phyloP scores from a whole-genome alignment of 1,284 basidiomycete genomes.

The Cryptococcus hybrid region DNA sequence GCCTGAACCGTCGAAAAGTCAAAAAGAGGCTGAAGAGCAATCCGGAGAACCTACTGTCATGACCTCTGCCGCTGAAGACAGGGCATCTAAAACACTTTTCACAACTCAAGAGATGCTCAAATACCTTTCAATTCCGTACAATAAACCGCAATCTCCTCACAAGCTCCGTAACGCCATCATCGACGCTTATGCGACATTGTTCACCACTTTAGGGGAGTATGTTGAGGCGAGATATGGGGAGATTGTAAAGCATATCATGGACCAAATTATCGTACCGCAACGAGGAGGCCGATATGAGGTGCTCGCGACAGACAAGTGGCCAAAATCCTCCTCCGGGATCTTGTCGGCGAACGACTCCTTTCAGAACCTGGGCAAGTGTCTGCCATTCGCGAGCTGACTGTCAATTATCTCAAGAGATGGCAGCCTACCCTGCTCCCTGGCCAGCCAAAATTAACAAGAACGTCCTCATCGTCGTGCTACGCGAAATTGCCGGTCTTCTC shows the following conservation, averaged over 20 bases:
- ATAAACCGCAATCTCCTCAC: conserved; percentile 65
- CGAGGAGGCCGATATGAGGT: conserved; percentile 66
- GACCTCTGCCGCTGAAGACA: conserved; percentile 56
- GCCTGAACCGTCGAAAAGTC: conserved; percentile 57
- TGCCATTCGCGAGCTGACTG: conserved; percentile 83
- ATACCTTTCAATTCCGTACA: conserved; percentile 75
- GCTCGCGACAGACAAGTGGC: conserved; percentile 72
- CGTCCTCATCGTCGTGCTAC: conserved; percentile 71
- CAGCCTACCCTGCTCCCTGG: conserved; percentile 82
- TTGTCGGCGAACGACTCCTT: conserved; percentile 83
- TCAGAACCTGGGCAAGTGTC: conserved; percentile 90
- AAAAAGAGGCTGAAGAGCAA: conserved; percentile 62
- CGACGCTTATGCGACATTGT: conserved; percentile 79
- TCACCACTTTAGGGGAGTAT: conserved; percentile 73
- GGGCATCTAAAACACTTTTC: conserved; percentile 69
- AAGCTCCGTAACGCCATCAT: conserved; percentile 80
- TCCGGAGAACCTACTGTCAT: conserved; percentile 55
- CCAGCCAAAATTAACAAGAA: conserved; percentile 65
- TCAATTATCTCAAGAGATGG: conserved; percentile 82
- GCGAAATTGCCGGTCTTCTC: conserved; percentile 80
- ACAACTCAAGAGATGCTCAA: conserved; percentile 76
- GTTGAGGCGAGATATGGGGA: conserved; percentile 80
- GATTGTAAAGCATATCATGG: conserved; percentile 74
- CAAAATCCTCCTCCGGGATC: conserved; percentile 73
- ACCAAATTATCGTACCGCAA: conserved; percentile 65